These are phyloP conservation scores for Aspergillus steynii DNA, from an alignment of 495 filamentous ascomycete species.

Conservation along the genomic window DNA sequence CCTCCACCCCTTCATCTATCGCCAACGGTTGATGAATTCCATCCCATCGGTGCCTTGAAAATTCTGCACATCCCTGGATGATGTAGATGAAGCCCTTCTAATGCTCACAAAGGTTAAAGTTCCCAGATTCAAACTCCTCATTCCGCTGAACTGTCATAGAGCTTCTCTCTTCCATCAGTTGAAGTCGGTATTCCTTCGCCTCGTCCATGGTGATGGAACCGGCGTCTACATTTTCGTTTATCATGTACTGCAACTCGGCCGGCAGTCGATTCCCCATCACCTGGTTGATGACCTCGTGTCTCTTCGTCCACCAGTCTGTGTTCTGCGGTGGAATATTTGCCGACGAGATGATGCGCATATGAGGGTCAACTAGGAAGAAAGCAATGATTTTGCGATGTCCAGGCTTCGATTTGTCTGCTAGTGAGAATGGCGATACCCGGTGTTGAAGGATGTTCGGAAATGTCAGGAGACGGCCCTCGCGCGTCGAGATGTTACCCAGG, in stretches of 20 bases:
- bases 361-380: slow-evolving; percentile 58
- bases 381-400: slow-evolving; percentile 59
- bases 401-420: slow-evolving; percentile 48
- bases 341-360: slow-evolving; percentile 50
- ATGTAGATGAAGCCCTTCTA: slow-evolving; percentile 4
- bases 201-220: slow-evolving; percentile 42
- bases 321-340: slow-evolving; percentile 58
- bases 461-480: slow-evolving; percentile 32
- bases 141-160: slow-evolving; percentile 14
- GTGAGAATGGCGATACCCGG: slow-evolving; percentile 48
- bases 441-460: slow-evolving; percentile 50
- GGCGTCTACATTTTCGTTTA: slow-evolving; percentile 28
- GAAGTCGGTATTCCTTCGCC: slow-evolving; percentile 42
- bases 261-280: slow-evolving; percentile 27
- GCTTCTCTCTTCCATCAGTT: slow-evolving; percentile 52
- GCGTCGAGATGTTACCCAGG: slow-evolving; percentile 34
- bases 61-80: no score
- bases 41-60: no score
- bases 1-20: no score
- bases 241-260: slow-evolving; percentile 39
- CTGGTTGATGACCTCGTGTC: slow-evolving; percentile 18
- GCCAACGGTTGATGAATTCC: no score
- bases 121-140: slow-evolving; percentile 16
- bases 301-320: slow-evolving; percentile 36
- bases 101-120: slow-evolving; percentile 33